phyloP scores from a whole-genome alignment of 2,329 filamentous ascomycete genomes.

The Pseudogymnoascus sp. region DNA sequence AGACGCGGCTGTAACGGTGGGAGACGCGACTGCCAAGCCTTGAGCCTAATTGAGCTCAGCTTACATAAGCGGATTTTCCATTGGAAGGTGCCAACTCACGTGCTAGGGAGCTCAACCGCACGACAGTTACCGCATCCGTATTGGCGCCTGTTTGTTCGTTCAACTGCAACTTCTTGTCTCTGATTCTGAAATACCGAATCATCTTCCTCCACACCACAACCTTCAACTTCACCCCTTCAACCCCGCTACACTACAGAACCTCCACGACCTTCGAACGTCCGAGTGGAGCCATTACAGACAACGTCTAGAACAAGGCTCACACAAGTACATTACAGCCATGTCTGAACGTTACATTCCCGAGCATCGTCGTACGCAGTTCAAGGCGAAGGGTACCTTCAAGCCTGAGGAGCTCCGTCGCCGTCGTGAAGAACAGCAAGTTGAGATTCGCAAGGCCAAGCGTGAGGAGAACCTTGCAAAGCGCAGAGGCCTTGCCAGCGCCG shows the following conservation, averaged over 20 bases:
- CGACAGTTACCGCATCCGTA: constrained; percentile 8
- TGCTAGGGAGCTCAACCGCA: constrained; percentile 3
- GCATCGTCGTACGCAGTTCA: constrained; percentile 98
- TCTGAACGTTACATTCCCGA: constrained; percentile 99
- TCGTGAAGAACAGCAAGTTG: constrained; percentile 97
- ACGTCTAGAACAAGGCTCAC: constrained; percentile 6
- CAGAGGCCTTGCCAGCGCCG: constrained; percentile 81
- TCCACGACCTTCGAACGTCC: constrained; percentile 4
- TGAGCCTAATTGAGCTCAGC: background rate
- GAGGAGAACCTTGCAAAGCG: constrained; percentile 99
- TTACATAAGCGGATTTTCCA: background rate
- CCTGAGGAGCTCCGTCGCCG: constrained; percentile 96
- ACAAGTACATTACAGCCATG: constrained; percentile 48
- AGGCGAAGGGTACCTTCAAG: constrained; percentile 99
- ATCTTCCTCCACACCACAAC: constrained; percentile 7
- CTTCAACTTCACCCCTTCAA: constrained; percentile 8
- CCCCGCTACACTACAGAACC: constrained; percentile 3
- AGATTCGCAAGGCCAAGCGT: constrained; percentile 97
- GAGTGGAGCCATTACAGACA: constrained; percentile 8
- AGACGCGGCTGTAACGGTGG: background rate
- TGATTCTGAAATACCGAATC: constrained; percentile 8
- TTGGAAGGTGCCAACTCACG: constrained; percentile 2
- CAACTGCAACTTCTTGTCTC: constrained; percentile 9
- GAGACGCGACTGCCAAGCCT: constrained; percentile 6
- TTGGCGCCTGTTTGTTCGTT: constrained; percentile 8